Evolutionary conservation across 2,329 filamentous ascomycete genomes (phyloP), one percentile per base, ranked within the genome.

Genomic region (Knoxdaviesia proteae): DNA sequence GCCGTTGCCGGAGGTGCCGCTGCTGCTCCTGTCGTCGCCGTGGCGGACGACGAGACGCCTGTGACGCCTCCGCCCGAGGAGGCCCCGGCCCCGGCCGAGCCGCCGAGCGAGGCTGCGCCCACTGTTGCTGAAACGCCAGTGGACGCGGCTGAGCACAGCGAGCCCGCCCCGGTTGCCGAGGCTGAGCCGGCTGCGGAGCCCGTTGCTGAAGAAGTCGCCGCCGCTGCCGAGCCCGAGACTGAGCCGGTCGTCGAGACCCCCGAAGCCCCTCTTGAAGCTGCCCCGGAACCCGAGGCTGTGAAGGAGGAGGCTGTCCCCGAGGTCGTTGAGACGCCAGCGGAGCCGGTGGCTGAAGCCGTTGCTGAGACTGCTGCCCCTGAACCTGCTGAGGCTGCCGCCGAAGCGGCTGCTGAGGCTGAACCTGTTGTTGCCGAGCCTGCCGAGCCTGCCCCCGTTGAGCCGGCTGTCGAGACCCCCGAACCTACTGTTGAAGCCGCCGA

Each of bases 111-210:
- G 30, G 35, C 42, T 20, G 40, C 41, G 8, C 35, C 42, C 29
- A 33, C 35, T 9, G 36, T 36, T 36, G 40, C 42, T 38, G 34
- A 35, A 41, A 42, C 48, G 30, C 38, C 44, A 39, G 32, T 8
- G 11, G 4, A 20, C 20, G 20, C 20, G 20, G 20, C 20, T 20
- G 20, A 20, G 20, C 20, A 20, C 2, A 20, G 20, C 20, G 20
- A 20, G 20, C 20, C 20, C 20, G 20, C 20, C 20, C 20, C 29
- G 31, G 29, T 35, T 7, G 31, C 33, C 33, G 42, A 46, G 7
- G 46, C 43, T 30, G 48, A 45, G 20, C 44, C 45, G 6, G 38
- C 33, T 32, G 42, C 42, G n/a, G 43, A 45, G 7, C 39, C 43
- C 11, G 44, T 41, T 7, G 20, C 39, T 31, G 44, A 46, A 11